Conservation (phyloP, 2,329 filamentous ascomycete genomes). For the Pseudovirgaria hyperparasitica region DNA sequence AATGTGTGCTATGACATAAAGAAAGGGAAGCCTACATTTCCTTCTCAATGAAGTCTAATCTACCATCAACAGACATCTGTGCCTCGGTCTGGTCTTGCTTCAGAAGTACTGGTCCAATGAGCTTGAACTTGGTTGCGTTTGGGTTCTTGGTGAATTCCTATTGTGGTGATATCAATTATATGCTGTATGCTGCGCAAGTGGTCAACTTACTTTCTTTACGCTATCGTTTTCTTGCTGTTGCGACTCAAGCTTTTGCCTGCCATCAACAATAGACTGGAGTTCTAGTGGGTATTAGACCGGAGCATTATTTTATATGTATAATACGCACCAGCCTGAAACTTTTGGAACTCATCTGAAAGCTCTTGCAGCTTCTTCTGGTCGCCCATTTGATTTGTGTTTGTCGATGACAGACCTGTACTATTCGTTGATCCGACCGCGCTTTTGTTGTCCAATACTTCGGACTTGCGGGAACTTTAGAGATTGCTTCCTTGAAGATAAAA, state of each 20-base stretch:
- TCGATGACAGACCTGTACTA: background rate
- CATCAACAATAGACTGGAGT: conserved; percentile 60
- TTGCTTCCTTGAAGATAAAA: too few relatives aligned
- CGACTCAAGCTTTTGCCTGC: conserved; percentile 82
- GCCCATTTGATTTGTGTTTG: conserved; percentile 12
- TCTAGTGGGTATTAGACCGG: conserved; percentile 41
- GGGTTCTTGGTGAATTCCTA: conserved; percentile 73
- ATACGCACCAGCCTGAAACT: conserved; percentile 63
- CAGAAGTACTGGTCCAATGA: conserved; percentile 80
- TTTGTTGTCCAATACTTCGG: background rate
- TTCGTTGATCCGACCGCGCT: background rate
- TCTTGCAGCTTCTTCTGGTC: conserved; percentile 70
- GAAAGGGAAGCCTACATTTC: conserved; percentile 61
- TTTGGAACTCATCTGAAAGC: conserved; percentile 78
- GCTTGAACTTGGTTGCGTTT: conserved; percentile 87
- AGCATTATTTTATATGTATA: conserved; percentile 1
- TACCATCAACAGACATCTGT: conserved; percentile 76
- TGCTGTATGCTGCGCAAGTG: too few relatives aligned
- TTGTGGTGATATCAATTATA: background rate
- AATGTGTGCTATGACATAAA: background rate
- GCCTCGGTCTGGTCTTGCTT: conserved; percentile 93
- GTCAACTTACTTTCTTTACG: conserved; percentile 57
- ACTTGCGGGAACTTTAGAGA: conserved; percentile 5
- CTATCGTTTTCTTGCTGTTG: conserved; percentile 87
- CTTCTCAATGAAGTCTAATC: conserved; percentile 82